Conservation (phyloP, 257 asterid species). For the Nicotiana obtusifolia region DNA sequence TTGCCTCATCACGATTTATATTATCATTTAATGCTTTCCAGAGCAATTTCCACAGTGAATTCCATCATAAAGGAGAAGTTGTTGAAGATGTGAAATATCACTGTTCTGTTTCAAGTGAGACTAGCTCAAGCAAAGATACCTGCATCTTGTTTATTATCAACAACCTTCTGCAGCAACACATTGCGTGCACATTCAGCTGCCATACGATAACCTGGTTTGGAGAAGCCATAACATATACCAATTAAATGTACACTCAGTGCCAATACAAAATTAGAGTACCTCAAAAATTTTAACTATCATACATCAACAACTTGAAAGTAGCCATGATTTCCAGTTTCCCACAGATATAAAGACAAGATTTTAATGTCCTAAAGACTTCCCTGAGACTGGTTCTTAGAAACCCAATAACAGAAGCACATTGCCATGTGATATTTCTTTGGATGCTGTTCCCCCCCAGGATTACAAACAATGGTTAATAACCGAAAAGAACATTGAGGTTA, state of each 20-base stretch:
- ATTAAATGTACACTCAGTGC: neutral
- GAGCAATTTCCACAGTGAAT: neutral
- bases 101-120: neutral
- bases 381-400: neutral
- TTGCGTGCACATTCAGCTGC: constrained; percentile 80
- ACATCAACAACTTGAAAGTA: neutral
- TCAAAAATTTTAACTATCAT: neutral
- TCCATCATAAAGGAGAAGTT: neutral
- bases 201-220: constrained; percentile 64
- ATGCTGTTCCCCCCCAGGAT: neutral
- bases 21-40: neutral
- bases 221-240: neutral
- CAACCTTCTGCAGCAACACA: constrained; percentile 71
- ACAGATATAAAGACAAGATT: neutral
- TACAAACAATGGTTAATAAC: neutral
- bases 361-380: neutral
- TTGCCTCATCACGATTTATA: neutral
- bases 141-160: constrained; percentile 74
- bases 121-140: constrained; percentile 28
- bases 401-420: neutral
- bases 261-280: neutral
- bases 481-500: neutral
- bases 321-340: neutral
- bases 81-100: neutral
- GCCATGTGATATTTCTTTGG: neutral